Evolutionary conservation across 768 basidiomycete species (phyloP).

Genomic region (Serendipita sp.): DNA sequence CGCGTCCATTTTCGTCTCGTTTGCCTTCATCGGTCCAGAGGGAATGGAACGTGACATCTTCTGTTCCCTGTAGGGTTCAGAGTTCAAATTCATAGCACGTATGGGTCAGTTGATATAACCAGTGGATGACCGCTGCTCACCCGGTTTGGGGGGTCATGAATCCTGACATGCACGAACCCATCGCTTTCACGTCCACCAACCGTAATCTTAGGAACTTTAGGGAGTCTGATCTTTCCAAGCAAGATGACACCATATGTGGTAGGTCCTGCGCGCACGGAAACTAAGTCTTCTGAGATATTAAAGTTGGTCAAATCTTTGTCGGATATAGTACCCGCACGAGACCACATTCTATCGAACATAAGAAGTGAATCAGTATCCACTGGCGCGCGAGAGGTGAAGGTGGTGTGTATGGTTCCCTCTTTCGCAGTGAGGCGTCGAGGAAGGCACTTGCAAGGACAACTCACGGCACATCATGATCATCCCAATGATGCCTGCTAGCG

Average conservation of each 20-base stretch:
- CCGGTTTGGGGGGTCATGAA: slow-evolving; percentile 59
- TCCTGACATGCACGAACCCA: slow-evolving; percentile 59
- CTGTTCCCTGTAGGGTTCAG: slow-evolving; percentile 30
- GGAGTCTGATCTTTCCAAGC: slow-evolving; percentile 59
- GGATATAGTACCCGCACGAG: slow-evolving; percentile 33
- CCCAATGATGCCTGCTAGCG: slow-evolving; percentile 52
- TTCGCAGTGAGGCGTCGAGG: neutral
- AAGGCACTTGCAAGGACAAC: neutral
- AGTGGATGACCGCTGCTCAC: slow-evolving; percentile 21
- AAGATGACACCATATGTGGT: slow-evolving; percentile 57
- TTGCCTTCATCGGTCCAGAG: slow-evolving; percentile 46
- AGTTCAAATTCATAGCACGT: neutral
- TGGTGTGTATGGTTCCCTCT: no score
- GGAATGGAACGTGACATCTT: slow-evolving; percentile 57
- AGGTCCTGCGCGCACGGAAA: slow-evolving; percentile 34
- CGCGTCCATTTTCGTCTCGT: slow-evolving; percentile 29
- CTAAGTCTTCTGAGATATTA: slow-evolving; percentile 62
- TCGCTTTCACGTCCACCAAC: slow-evolving; percentile 43
- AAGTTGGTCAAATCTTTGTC: slow-evolving; percentile 55
- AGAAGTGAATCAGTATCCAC: neutral
- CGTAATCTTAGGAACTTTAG: slow-evolving; percentile 19
- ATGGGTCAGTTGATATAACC: neutral
- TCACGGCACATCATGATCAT: slow-evolving; percentile 28
- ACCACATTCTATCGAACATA: slow-evolving; percentile 40
- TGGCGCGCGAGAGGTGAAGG: neutral